A percentile compares a stretch with the other conserved stretches of the same genome.
phyloP scores from a whole-genome alignment of 805 yeast genomes.

The Spathaspora sp. region DNA sequence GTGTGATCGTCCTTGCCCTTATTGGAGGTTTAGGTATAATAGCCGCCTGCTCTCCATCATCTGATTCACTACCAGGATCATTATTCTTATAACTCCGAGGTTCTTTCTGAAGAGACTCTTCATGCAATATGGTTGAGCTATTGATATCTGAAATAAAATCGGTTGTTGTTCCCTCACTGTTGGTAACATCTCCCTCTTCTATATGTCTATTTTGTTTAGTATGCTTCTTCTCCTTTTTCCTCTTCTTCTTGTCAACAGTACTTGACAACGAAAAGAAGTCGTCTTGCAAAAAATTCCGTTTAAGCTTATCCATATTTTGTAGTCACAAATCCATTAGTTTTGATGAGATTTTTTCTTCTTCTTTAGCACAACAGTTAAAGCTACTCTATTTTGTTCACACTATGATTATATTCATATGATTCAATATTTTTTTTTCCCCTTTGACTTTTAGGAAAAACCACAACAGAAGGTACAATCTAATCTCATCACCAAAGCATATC shows the following conservation, averaged over 20 bases:
- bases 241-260: conserved; percentile 11
- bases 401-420: background rate
- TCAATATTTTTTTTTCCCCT: background rate
- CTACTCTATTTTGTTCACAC: background rate
- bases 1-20: background rate
- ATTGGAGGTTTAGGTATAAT: background rate
- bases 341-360: background rate
- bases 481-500: background rate
- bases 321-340: background rate
- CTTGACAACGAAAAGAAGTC: conserved; percentile 26
- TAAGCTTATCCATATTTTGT: background rate
- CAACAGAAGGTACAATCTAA: background rate
- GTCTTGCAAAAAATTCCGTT: conserved; percentile 14
- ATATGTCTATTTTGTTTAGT: background rate
- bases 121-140: background rate
- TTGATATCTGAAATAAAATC: background rate
- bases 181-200: background rate
- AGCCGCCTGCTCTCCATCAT: background rate
- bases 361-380: background rate
- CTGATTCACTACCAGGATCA: background rate
- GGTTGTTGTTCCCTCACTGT: background rate
- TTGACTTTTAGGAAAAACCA: background rate
- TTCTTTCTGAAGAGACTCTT: background rate
- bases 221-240: conserved; percentile 5
- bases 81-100: background rate